These are phyloP conservation scores for Ustilago esculenta DNA, from an alignment of 1,284 basidiomycete genomes.

Conservation along the genomic window DNA sequence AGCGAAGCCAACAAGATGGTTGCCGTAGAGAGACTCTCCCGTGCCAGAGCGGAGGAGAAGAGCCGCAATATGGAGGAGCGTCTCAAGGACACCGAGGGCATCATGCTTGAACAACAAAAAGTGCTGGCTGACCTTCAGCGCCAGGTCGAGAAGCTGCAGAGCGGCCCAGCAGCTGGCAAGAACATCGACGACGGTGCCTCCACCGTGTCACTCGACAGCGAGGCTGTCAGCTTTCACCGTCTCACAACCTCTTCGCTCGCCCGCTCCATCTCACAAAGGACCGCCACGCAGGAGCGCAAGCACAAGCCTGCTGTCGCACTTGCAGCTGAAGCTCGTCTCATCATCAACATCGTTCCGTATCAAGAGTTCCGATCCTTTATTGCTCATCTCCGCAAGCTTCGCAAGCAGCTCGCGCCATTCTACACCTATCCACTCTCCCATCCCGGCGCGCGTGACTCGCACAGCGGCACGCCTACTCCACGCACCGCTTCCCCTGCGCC, in stretches of 20 bases:
- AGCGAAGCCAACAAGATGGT: slow-evolving; percentile 71
- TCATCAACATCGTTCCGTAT: slow-evolving; percentile 73
- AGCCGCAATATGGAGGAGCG: slow-evolving; percentile 82
- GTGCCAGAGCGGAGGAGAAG: slow-evolving; percentile 82
- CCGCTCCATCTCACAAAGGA: slow-evolving; percentile 32
- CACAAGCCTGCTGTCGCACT: slow-evolving; percentile 27
- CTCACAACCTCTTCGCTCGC: slow-evolving; percentile 42
- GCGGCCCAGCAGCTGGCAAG: slow-evolving; percentile 16
- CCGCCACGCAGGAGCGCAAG: slow-evolving; percentile 20
- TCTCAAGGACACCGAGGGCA: slow-evolving; percentile 82
- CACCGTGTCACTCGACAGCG: slow-evolving; percentile 32
- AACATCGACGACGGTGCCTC: slow-evolving; percentile 26
- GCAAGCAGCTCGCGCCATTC: slow-evolving; percentile 67
- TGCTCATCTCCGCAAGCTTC: slow-evolving; percentile 79
- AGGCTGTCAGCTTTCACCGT: slow-evolving; percentile 41
- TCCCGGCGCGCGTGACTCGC: slow-evolving; percentile 15
- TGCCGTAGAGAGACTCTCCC: slow-evolving; percentile 82
- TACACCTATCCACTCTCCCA: slow-evolving; percentile 46
- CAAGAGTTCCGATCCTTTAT: slow-evolving; percentile 86
- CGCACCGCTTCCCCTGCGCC: slow-evolving; percentile 32
- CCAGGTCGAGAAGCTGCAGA: slow-evolving; percentile 76
- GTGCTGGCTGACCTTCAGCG: slow-evolving; percentile 81
- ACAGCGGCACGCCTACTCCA: slow-evolving; percentile 30
- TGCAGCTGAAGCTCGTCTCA: slow-evolving; percentile 39
- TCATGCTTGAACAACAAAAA: slow-evolving; percentile 64